Conservation (phyloP, 495 filamentous ascomycete species). For the Lindgomyces ingoldianus region DNA sequence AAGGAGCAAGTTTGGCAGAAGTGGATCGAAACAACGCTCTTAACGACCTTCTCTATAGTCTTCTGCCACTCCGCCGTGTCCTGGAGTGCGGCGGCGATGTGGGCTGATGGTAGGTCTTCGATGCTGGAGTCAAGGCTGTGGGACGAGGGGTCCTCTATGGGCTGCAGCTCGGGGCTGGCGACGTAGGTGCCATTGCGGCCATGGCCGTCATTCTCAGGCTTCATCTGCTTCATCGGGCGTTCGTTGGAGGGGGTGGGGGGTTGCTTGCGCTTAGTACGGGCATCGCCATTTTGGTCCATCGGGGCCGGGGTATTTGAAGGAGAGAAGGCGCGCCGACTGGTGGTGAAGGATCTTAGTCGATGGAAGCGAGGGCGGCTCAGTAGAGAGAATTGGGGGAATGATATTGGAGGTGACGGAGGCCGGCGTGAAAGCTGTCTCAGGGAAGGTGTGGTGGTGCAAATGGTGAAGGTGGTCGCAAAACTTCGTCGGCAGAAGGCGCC, state of each 20-base stretch:
- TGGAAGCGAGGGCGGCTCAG: background rate
- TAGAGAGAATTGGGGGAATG: background rate
- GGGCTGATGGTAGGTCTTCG: constrained; percentile 21
- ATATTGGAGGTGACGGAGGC: background rate
- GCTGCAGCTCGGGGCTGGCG: constrained; percentile 12
- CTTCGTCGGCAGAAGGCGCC: background rate
- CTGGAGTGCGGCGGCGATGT: constrained; percentile 52
- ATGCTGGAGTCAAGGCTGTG: constrained; percentile 19
- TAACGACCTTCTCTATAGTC: constrained; percentile 90
- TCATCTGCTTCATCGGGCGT: constrained; percentile 40
- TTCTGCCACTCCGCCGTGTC: constrained; percentile 97
- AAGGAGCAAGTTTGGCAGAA: constrained; percentile 99
- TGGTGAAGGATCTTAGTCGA: background rate
- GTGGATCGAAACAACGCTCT: constrained; percentile 92
- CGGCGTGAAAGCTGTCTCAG: background rate
- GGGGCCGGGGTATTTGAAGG: background rate
- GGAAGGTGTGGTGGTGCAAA: background rate
- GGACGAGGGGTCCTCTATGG: background rate
- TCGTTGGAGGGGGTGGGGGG: constrained; percentile 39
- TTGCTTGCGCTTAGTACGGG: constrained; percentile 40
- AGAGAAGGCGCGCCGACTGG: background rate
- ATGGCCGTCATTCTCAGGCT: constrained; percentile 28
- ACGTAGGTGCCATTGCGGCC: constrained; percentile 26
- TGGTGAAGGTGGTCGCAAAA: background rate
- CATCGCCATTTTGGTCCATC: constrained; percentile 35